Base-by-base conservation (phyloP, 148 eudicot genomes). In the Amaranthus hypochondriacus region DNA sequence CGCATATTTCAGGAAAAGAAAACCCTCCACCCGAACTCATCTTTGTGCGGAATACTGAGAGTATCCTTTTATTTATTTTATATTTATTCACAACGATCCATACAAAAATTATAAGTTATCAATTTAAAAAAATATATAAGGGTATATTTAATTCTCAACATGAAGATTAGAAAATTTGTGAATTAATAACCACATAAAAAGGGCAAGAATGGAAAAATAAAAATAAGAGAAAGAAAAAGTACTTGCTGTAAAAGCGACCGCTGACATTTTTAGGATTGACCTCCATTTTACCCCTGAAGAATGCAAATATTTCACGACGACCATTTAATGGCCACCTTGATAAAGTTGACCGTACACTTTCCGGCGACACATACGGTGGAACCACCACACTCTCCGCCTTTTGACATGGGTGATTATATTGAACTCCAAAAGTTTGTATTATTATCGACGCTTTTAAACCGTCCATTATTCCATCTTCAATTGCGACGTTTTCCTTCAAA, bases 211-310 rank as follows among this genome's bases (percentile, higher is more conserved):
- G 62, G 72, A 78, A 72, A 59, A 28, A 8, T 3, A 47, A 13
- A 5, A 55, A 0, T 2, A 48, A 72, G 59, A 48, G 50, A 70
- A 63, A 47, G 60, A 60, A 62, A 10, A 52, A 42, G 8, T 82
- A 92, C 98, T 89, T 92, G 98, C 98, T 87, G 73, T 92, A 92
- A 79, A 78, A 92, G 56, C 92, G 96, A 13, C 98, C 98, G 83
- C 98, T 90, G 84, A 92, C 86, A 64, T 92, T 92, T 75, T 92
- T 90, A 10, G 98, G 98, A 51, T 92, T 87, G 56, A 92, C 75
- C 70, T 92, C 98, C 96, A 92, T 90, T 77, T 92, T 92, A 21
- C 98, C 98, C 87, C 98, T 77, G 76, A 92, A 92, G 66, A 92
- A 92, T 4, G 88, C 93, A 52, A 92, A 92, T 56, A 92, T 90